Conservation (phyloP, 345 rosid genomes). For the Lagerstroemia speciosa region DNA sequence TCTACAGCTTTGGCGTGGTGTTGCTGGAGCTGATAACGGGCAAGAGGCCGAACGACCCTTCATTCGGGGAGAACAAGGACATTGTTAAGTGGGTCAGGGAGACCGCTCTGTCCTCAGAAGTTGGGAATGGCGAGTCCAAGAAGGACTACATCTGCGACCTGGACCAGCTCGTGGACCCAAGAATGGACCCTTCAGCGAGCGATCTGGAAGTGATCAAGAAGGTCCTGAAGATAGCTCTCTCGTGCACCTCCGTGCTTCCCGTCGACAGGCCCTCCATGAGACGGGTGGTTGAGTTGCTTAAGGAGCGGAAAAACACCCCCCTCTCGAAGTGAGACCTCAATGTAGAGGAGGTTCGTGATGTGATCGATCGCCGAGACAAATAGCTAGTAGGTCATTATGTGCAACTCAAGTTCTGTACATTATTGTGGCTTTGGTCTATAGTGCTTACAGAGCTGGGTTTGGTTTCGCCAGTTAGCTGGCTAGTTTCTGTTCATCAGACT, state of each 20-base stretch:
- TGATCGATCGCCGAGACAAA: too few species aligned
- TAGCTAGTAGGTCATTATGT: neutral
- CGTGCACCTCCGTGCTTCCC: constrained; percentile 47
- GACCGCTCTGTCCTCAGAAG: constrained; percentile 16
- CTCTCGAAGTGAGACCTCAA: constrained; percentile 1
- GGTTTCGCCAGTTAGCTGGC: neutral
- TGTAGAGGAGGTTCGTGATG: neutral
- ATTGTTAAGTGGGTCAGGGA: constrained; percentile 50
- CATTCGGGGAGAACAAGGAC: constrained; percentile 45
- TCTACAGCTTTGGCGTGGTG: constrained; percentile 63
- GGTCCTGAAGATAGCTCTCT: constrained; percentile 47
- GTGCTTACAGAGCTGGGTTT: neutral
- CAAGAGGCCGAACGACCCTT: constrained; percentile 51
- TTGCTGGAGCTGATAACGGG: constrained; percentile 56
- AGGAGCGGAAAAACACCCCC: constrained; percentile 20
- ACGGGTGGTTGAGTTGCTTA: constrained; percentile 59
- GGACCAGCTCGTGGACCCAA: constrained; percentile 36
- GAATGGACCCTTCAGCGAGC: constrained; percentile 23
- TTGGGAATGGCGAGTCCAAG: neutral
- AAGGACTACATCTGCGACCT: constrained; percentile 9
- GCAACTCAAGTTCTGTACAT: neutral
- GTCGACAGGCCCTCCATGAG: constrained; percentile 59
- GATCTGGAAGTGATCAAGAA: constrained; percentile 42
- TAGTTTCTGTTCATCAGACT: neutral
- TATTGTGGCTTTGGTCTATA: neutral